Conservation (phyloP, 306 rosid species). For the Cucurbita argyrosperma region DNA sequence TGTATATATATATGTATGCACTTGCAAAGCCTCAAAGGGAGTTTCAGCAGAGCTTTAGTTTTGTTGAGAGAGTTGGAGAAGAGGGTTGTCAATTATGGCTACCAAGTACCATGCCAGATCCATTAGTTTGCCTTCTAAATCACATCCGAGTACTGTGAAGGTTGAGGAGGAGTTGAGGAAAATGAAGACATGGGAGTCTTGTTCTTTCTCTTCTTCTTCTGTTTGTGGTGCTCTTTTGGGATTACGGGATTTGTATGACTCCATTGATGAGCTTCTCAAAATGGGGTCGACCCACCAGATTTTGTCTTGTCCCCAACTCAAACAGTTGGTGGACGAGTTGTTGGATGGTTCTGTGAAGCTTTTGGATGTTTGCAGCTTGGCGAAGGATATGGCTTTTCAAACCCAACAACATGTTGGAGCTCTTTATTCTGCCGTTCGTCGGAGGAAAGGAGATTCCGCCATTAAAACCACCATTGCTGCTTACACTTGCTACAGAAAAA, state of each 20-base stretch:
- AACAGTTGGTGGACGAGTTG: constrained; percentile 31
- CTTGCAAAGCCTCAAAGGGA: not conserved
- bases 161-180: constrained; percentile 37
- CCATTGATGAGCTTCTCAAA: constrained; percentile 43
- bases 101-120: constrained; percentile 26
- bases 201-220: constrained; percentile 29
- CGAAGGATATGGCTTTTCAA: constrained; percentile 33
- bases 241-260: constrained; percentile 30
- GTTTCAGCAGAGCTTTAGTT: not conserved
- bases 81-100: constrained; percentile 22
- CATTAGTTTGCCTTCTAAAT: constrained; percentile 48
- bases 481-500: constrained; percentile 30
- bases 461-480: constrained; percentile 22
- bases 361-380: constrained; percentile 43
- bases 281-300: constrained; percentile 43
- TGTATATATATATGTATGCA: not conserved
- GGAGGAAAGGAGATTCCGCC: constrained; percentile 43
- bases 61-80: not conserved
- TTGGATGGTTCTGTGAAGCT: constrained; percentile 47
- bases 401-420: constrained; percentile 33
- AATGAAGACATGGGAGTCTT: constrained; percentile 22
- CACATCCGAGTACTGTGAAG: constrained; percentile 38
- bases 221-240: constrained; percentile 17
- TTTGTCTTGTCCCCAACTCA: constrained; percentile 22
- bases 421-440: constrained; percentile 49